Conservation (phyloP, 2,329 filamentous ascomycete species). For the Trichoderma sp. region DNA sequence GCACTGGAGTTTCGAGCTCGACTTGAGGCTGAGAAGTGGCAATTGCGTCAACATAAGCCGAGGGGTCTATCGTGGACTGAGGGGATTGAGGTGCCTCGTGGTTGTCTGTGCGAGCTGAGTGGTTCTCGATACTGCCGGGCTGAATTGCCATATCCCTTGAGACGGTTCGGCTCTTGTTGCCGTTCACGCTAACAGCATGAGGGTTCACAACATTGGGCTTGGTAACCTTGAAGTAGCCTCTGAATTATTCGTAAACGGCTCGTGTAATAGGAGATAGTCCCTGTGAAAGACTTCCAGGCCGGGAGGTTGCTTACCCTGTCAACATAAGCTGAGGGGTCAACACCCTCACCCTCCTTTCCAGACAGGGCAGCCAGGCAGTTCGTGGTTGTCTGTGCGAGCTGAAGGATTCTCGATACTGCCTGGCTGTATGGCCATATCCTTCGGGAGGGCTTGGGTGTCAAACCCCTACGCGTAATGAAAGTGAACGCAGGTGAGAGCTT, state of each 20-base stretch:
- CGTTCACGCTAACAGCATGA: conserved; percentile 41
- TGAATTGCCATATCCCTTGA: conserved; percentile 26
- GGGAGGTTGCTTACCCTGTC: conserved; percentile 28
- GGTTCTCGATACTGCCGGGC: conserved; percentile 13
- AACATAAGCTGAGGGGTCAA: conserved; percentile 18
- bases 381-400: too few relatives aligned
- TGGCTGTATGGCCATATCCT: neutral
- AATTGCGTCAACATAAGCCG: conserved; percentile 39
- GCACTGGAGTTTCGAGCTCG: conserved; percentile 18
- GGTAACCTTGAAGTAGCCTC: conserved; percentile 42
- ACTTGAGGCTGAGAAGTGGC: conserved; percentile 28
- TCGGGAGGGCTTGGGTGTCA: neutral
- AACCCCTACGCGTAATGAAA: neutral
- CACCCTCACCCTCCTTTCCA: too few relatives aligned
- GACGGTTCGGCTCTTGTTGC: conserved; percentile 26
- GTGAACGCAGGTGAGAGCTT: neutral
- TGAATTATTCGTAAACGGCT: conserved; percentile 44
- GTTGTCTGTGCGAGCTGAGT: conserved; percentile 24
- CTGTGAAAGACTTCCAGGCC: conserved; percentile 38
- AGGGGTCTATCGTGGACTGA: conserved; percentile 43
- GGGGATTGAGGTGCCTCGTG: conserved; percentile 37
- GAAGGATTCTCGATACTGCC: too few relatives aligned
- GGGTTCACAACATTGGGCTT: conserved; percentile 35
- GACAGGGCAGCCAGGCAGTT: too few relatives aligned
- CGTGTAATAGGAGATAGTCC: conserved; percentile 52